Percentiles rank a stretch among this genome's conserved stretches.
Conservation (phyloP, 495 filamentous ascomycete species). For the Umbilicaria muhlenbergii region DNA sequence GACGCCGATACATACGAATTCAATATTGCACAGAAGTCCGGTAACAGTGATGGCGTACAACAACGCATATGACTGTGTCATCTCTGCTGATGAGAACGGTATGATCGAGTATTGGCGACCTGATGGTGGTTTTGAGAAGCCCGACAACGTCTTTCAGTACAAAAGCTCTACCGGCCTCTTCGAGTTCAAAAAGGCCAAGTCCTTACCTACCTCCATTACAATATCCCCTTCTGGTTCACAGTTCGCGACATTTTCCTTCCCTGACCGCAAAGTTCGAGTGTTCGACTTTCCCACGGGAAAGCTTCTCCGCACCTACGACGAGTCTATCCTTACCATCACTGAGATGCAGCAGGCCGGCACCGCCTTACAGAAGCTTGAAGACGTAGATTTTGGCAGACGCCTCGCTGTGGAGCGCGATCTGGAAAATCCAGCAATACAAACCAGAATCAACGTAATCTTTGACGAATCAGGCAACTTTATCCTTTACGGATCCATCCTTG, state of each 20-base stretch:
- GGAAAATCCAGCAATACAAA: constrained; percentile 47
- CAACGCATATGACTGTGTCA: constrained; percentile 70
- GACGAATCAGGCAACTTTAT: constrained; percentile 95
- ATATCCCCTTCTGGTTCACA: constrained; percentile 72
- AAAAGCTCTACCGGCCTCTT: constrained; percentile 91
- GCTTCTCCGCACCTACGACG: constrained; percentile 83
- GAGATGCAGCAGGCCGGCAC: constrained; percentile 93
- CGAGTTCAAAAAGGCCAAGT: constrained; percentile 92
- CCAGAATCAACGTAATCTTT: constrained; percentile 73
- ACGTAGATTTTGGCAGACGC: constrained; percentile 82
- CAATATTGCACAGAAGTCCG: constrained; percentile 57
- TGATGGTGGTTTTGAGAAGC: constrained; percentile 68
- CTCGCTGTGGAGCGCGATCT: constrained; percentile 79
- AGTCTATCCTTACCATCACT: constrained; percentile 69
- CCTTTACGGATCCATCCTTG: constrained; percentile 80
- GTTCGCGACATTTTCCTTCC: constrained; percentile 84
- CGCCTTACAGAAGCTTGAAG: constrained; percentile 58
- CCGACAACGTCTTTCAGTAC: constrained; percentile 75
- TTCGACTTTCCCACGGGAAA: constrained; percentile 88
- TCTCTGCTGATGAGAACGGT: constrained; percentile 77
- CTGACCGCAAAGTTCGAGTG: constrained; percentile 78
- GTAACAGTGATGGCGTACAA: constrained; percentile 83
- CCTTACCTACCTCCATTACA: constrained; percentile 65
- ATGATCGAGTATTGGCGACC: constrained; percentile 98
- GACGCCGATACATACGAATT: constrained; percentile 56